A percentile compares a stretch with the other conserved stretches of the same genome.
These are phyloP conservation scores for Trichoderma sp. DNA, from an alignment of 2,329 filamentous ascomycete genomes.

Conservation along the genomic window DNA sequence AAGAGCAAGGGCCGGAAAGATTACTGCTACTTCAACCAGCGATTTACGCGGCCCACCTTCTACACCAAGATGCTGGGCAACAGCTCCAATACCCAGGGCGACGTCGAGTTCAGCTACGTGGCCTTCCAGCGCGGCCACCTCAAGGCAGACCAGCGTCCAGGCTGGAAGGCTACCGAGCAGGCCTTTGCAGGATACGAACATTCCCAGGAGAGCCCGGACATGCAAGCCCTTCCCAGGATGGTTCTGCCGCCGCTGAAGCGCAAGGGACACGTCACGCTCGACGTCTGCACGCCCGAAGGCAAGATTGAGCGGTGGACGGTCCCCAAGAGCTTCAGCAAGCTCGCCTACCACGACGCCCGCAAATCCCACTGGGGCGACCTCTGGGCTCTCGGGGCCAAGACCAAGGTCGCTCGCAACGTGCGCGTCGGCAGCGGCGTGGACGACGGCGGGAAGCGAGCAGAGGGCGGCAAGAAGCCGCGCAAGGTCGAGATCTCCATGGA, in stretches of 20 bases:
- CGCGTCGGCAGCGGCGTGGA: conserved; percentile 58
- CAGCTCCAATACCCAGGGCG: conserved; percentile 77
- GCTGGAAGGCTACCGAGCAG: conserved; percentile 58
- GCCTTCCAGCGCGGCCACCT: conserved; percentile 75
- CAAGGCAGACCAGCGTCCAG: conserved; percentile 45
- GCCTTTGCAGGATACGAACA: conserved; percentile 75
- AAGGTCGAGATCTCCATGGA: conserved; percentile 44
- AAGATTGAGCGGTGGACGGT: conserved; percentile 93
- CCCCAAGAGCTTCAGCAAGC: conserved; percentile 74
- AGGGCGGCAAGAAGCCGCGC: conserved; percentile 44
- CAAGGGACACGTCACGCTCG: conserved; percentile 82
- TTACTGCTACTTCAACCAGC: conserved; percentile 87
- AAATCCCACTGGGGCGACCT: conserved; percentile 91
- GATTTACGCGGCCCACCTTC: conserved; percentile 82
- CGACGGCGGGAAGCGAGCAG: conserved; percentile 52
- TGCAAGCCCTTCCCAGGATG: conserved; percentile 74
- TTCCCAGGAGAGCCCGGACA: conserved; percentile 48
- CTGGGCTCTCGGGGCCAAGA: conserved; percentile 95
- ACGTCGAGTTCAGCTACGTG: conserved; percentile 88
- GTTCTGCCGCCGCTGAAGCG: conserved; percentile 84
- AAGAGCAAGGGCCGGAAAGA: conserved; percentile 76
- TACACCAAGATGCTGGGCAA: conserved; percentile 74
- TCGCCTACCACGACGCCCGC: conserved; percentile 88
- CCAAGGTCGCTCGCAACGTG: conserved; percentile 63
- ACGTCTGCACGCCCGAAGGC: conserved; percentile 85